These are phyloP conservation scores for Penicillium crustosum DNA, from an alignment of 2,329 filamentous ascomycete genomes.

Conservation along the genomic window DNA sequence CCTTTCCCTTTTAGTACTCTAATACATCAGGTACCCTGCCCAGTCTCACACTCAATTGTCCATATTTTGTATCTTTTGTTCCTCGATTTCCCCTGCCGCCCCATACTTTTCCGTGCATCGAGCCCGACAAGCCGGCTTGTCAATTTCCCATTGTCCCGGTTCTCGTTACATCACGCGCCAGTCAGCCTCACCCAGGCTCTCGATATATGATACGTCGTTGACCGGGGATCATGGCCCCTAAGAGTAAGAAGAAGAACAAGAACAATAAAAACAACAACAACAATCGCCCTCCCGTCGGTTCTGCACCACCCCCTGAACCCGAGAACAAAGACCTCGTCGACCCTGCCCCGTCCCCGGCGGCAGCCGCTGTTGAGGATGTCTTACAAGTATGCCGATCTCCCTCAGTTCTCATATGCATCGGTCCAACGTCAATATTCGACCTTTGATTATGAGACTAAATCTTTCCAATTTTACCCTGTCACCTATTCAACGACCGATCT, in stretches of 20 bases:
- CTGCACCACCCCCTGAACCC: constrained; percentile 26
- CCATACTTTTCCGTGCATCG: constrained; percentile 27
- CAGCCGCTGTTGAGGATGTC: constrained; percentile 39
- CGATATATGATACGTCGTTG: constrained; percentile 32
- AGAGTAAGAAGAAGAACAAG: constrained; percentile 38
- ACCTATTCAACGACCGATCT: constrained; percentile 32
- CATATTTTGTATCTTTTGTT: constrained; percentile 25
- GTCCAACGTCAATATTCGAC: constrained; percentile 46
- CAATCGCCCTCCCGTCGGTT: constrained; percentile 30
- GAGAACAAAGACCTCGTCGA: constrained; percentile 22
- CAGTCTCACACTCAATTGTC: constrained; percentile 20
- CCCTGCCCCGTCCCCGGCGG: constrained; percentile 32
- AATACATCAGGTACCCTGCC: constrained; percentile 28
- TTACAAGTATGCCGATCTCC: constrained; percentile 47
- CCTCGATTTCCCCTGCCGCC: constrained; percentile 25
- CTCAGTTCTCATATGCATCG: constrained; percentile 45
- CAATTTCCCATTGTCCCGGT: constrained; percentile 29
- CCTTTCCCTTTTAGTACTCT: constrained; percentile 29
- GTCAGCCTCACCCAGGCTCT: constrained; percentile 20
- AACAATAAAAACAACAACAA: constrained; percentile 35
- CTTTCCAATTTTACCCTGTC: constrained; percentile 41
- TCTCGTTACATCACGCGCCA: constrained; percentile 23
- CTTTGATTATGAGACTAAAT: constrained; percentile 41
- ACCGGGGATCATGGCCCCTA: constrained; percentile 38
- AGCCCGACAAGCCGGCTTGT: constrained; percentile 28